phyloP scores from a whole-genome alignment of 2,329 filamentous ascomycete genomes.

The Phialophora verrucosa region DNA sequence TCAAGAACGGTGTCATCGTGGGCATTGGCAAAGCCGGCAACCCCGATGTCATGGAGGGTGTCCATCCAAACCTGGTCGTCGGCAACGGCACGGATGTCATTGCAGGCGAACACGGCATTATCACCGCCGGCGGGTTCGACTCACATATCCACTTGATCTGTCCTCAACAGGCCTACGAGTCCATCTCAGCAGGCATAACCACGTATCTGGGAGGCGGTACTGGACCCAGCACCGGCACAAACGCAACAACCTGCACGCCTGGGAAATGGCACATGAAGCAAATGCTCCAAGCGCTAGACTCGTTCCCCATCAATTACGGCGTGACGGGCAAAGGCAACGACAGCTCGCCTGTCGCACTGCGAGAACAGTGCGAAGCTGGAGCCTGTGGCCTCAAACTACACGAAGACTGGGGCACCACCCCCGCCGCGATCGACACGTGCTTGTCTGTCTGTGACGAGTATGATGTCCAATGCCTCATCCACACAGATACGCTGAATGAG shows the following conservation, averaged over 20 bases:
- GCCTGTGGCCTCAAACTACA: conserved; percentile 92
- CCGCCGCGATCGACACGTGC: conserved; percentile 88
- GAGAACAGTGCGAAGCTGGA: conserved; percentile 80
- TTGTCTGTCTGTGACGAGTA: conserved; percentile 84
- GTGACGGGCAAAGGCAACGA: conserved; percentile 96
- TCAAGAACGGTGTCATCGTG: conserved; percentile 84
- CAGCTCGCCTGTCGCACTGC: conserved; percentile 69
- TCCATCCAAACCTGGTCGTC: conserved; percentile 77
- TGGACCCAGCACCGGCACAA: conserved; percentile 88
- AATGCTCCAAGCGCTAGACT: conserved; percentile 88
- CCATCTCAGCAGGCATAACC: conserved; percentile 83
- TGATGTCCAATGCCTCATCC: conserved; percentile 91
- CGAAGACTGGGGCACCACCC: conserved; percentile 94
- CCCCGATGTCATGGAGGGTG: conserved; percentile 94
- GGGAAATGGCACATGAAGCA: conserved; percentile 80
- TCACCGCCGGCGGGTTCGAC: conserved; percentile 89
- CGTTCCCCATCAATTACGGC: conserved; percentile 81
- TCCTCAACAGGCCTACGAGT: conserved; percentile 85
- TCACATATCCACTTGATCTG: conserved; percentile 94
- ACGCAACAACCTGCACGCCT: conserved; percentile 91
- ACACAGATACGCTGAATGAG: conserved; percentile 95
- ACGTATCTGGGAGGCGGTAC: conserved; percentile 90
- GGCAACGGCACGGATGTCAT: conserved; percentile 91
- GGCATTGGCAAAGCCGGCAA: conserved; percentile 95
- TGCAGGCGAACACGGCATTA: conserved; percentile 85